Evolutionary conservation across 805 yeast species (phyloP).

Genomic region (Wickerhamomyces chaumierensis): DNA sequence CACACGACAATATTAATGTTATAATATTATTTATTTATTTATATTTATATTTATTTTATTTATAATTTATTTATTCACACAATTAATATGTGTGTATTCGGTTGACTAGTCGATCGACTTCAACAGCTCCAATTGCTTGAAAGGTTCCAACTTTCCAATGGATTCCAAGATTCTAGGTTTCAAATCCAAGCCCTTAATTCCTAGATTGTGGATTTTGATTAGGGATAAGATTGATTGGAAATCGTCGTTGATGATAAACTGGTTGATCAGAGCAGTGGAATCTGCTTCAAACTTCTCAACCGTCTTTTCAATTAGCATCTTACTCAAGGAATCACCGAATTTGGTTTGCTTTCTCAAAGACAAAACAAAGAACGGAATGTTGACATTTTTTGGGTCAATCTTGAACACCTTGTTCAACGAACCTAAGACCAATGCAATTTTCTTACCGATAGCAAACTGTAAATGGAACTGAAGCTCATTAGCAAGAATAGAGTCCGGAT

Average conservation of each 20-base stretch:
- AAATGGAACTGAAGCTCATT: conserved; percentile 16
- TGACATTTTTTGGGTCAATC: conserved; percentile 10
- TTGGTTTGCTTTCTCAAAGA: conserved; percentile 12
- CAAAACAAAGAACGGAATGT: conserved; percentile 12
- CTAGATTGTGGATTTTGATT: conserved; percentile 8
- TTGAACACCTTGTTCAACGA: conserved; percentile 13
- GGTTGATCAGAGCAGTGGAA: conserved; percentile 6
- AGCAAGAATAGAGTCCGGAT: conserved; percentile 25
- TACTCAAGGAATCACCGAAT: conserved; percentile 10
- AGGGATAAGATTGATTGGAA: conserved; percentile 10
- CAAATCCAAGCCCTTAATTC: conserved; percentile 8
- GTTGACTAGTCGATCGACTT: conserved; percentile 1
- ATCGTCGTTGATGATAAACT: conserved; percentile 3
- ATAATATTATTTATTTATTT: no score
- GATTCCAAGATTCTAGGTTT: conserved; percentile 8
- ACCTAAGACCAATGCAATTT: conserved; percentile 14
- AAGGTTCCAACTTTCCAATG: conserved; percentile 10
- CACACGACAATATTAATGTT: no score
- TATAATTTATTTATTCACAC: no score
- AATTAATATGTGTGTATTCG: no score
- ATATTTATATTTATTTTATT: no score
- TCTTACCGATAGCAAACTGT: conserved; percentile 12
- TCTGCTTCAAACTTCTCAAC: conserved; percentile 14
- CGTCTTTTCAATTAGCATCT: conserved; percentile 16
- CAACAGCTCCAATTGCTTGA: conserved; percentile 9